phyloP scores from a whole-genome alignment of 1,139 yeast genomes.

The Hemisphaericaspora subhashii region DNA sequence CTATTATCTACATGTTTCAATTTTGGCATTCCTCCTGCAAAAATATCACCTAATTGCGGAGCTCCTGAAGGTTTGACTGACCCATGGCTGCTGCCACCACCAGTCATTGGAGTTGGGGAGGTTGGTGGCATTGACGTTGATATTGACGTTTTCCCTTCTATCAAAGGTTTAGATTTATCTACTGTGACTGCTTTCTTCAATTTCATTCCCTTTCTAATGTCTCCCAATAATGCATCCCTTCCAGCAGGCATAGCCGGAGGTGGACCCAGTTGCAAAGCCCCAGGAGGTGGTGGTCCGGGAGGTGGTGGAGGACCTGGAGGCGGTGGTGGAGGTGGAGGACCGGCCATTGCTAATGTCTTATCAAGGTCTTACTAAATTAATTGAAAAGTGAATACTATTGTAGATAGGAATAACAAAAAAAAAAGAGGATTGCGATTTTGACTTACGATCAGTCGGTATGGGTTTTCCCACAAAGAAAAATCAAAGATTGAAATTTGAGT shows the following conservation, averaged over 20 bases:
- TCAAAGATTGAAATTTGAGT: background rate
- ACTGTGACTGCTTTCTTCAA: conserved; percentile 69
- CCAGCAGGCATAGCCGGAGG: conserved; percentile 46
- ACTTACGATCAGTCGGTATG: no score
- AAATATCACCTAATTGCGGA: conserved; percentile 73
- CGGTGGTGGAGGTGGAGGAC: conserved; percentile 44
- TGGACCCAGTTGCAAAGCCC: conserved; percentile 15
- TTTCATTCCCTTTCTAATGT: conserved; percentile 74
- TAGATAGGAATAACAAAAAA: background rate
- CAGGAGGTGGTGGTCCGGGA: background rate
- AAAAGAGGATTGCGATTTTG: no score
- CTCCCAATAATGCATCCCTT: conserved; percentile 81
- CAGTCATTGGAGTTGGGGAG: conserved; percentile 4
- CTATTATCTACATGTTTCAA: conserved; percentile 57
- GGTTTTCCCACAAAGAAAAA: background rate
- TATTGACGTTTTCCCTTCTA: conserved; percentile 32
- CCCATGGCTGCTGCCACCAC: conserved; percentile 6
- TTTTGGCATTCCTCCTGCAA: conserved; percentile 88
- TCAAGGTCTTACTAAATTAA: no score
- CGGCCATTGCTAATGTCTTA: no score
- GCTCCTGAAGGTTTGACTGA: conserved; percentile 21
- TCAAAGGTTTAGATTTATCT: conserved; percentile 46
- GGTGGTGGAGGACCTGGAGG: conserved; percentile 21
- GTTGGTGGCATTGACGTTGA: conserved; percentile 12
- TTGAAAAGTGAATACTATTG: no score